Evolutionary conservation across 1,284 basidiomycete species (phyloP), one percentile per base, ranked within the genome.

Genomic region (Tylopilus orsonianus): DNA sequence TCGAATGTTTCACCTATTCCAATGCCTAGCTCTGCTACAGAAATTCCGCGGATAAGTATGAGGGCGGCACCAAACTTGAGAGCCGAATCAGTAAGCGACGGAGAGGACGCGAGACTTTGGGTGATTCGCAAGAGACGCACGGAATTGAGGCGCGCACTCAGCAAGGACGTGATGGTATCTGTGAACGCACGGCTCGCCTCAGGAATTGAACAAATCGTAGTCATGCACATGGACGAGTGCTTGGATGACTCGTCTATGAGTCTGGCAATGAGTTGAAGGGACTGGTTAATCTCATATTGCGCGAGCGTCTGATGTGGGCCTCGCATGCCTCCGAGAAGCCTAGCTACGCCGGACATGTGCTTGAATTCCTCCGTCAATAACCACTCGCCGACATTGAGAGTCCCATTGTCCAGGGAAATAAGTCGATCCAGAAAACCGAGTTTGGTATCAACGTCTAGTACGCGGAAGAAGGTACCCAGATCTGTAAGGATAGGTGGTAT

Each of bases 301-400:
- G 55, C 54, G 46, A 70, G 51, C 27, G 49, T 59, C 22, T 67
- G 60, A 14, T 73, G 63, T 3, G 64, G 62, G 4, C 62, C 55
- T 20, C 61, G 54, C 12, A 60, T 56, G 24, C 60, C 60, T 19
- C 65, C 62, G 33, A 83, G 57, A n/a, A 58, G 53, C 38, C 69
- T 61, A 8, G 79, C 60, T 5, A 68, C 57, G n/a, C 59, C 58
- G 13, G 78, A 60, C 24, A 68, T 65, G 20, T 66, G 60, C 57
- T 78, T 80, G 46, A 85, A 55, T 54, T 87, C 85, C 54, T 83
- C 78, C 19, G 69, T 59, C 8, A 90, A 56, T 20, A 90, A 56
- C 84, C 85, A 90, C 51, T 87, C 83, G n/a, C 80, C 85, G 4
- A 88, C 61, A 1, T 80, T 81, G 6, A 80, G 68, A 10, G 73